Evolutionary conservation across 1,284 basidiomycete genomes (phyloP).

Genomic region (Marasmius sp.): DNA sequence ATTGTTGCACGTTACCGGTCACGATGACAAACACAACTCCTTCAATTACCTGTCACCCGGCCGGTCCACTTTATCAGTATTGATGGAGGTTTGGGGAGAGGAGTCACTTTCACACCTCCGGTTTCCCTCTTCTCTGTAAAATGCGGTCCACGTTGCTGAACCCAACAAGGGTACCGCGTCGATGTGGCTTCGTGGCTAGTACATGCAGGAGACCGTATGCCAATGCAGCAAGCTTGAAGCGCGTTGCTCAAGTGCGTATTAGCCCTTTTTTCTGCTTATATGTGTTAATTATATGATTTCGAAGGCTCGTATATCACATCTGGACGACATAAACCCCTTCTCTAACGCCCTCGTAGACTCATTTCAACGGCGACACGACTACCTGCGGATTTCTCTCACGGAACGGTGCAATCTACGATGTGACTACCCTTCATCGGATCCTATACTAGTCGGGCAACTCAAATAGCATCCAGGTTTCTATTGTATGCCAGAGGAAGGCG

Average conservation of each 20-base stretch:
- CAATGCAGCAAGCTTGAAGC: neutral
- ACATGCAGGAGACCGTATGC: neutral
- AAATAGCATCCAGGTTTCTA: conserved; percentile 66
- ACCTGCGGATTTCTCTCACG: conserved; percentile 83
- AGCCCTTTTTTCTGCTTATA: neutral
- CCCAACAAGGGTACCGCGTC: neutral
- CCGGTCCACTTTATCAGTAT: too few species aligned
- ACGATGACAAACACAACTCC: too few species aligned
- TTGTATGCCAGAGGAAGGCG: conserved; percentile 86
- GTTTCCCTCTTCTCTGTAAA: neutral
- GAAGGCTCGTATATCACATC: conserved; percentile 51
- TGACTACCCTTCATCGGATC: conserved; percentile 25
- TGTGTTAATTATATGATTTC: neutral
- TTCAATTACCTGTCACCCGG: too few species aligned
- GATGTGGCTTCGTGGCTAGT: neutral
- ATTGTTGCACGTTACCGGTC: too few species aligned
- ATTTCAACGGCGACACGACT: conserved; percentile 73
- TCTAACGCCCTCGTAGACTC: conserved; percentile 64
- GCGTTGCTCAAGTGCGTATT: neutral
- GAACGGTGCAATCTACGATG: conserved; percentile 89
- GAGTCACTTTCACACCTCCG: neutral
- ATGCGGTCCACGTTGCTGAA: neutral
- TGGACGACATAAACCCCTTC: conserved; percentile 48
- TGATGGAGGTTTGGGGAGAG: too few species aligned
- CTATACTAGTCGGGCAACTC: neutral